Percentiles rank a stretch among this genome's conserved stretches.
Conservation (phyloP, 192 early-diverging fungal genomes). For the Oehlia diaphana region DNA sequence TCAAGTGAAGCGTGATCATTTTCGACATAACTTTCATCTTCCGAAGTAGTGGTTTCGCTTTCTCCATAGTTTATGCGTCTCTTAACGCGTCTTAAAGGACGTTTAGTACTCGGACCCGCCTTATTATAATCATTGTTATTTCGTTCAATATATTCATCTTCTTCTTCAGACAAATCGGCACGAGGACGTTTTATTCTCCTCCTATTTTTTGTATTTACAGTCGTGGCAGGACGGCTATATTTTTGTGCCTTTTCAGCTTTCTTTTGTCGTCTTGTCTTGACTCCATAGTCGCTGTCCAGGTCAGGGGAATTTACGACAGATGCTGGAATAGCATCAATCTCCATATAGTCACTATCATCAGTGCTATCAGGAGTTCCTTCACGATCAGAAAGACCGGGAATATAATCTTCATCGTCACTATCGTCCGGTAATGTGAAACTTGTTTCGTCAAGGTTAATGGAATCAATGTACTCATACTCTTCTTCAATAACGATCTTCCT, state of each 20-base stretch:
- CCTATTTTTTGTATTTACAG: neutral
- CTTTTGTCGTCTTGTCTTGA: neutral
- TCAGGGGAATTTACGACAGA: neutral
- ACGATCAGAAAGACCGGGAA: neutral
- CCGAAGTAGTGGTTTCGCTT: neutral
- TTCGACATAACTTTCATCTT: neutral
- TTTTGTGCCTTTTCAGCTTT: neutral
- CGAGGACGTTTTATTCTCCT: neutral
- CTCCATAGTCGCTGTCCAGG: neutral
- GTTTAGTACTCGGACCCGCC: neutral
- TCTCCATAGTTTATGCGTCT: neutral
- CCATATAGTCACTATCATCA: neutral
- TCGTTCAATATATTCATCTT: neutral
- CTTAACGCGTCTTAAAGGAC: neutral
- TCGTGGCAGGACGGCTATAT: neutral
- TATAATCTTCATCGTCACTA: neutral
- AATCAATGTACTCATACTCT: neutral
- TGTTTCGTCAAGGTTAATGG: neutral
- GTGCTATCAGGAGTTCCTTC: neutral
- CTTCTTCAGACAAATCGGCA: neutral
- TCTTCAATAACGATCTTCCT: neutral
- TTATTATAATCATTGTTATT: neutral
- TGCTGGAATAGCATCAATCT: neutral
- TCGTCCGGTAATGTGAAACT: neutral
- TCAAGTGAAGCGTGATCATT: neutral